Percentiles rank a stretch among this genome's conserved stretches.
phyloP scores from a whole-genome alignment of 768 basidiomycete species.

The Trametes villosa region DNA sequence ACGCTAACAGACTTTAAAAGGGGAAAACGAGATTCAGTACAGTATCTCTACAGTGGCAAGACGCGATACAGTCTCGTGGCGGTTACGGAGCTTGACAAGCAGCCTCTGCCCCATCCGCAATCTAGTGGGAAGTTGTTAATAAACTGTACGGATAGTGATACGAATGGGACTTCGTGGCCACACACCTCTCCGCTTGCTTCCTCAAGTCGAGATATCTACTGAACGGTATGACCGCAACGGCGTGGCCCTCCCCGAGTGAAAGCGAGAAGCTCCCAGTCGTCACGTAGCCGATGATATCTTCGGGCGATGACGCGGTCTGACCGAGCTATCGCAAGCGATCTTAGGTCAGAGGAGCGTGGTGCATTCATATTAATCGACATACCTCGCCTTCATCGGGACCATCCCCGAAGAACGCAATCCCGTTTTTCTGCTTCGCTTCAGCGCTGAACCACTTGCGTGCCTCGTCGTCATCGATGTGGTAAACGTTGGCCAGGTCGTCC shows the following conservation, averaged over 20 bases:
- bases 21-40: conserved; percentile 19
- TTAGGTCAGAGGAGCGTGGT: not conserved
- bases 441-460: conserved; percentile 51
- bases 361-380: conserved; percentile 1
- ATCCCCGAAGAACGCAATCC: conserved; percentile 18
- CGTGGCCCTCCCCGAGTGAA: conserved; percentile 75
- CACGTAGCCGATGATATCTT: conserved; percentile 74
- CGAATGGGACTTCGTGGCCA: not conserved
- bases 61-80: conserved; percentile 57
- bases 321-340: conserved; percentile 44
- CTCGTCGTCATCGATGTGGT: conserved; percentile 60
- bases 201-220: conserved; percentile 52
- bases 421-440: conserved; percentile 31
- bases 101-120: conserved; percentile 29
- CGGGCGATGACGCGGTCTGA: conserved; percentile 44
- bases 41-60: conserved; percentile 50
- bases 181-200: conserved; percentile 51
- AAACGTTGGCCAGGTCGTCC: conserved; percentile 75
- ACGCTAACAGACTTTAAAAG: too few relatives aligned
- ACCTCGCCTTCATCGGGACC: conserved; percentile 38
- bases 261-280: conserved; percentile 87
- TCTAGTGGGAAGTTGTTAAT: conserved; percentile 10
- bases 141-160: not conserved
- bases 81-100: conserved; percentile 69
- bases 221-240: conserved; percentile 74